Conservation (phyloP, 257 asterid species). For the Avicennia marina region DNA sequence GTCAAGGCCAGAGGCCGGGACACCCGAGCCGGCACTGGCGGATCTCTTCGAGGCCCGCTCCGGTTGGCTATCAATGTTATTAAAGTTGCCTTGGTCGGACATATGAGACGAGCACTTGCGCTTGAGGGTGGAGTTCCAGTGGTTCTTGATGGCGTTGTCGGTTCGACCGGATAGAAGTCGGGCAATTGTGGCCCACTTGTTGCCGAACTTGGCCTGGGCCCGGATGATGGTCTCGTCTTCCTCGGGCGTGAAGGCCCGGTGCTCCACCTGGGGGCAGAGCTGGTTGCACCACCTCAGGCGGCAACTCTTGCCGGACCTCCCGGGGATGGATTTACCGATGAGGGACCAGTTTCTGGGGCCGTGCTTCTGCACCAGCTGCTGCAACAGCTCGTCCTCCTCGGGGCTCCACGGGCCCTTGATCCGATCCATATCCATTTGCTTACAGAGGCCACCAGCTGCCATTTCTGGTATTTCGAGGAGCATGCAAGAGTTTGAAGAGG, state of each 20-base stretch:
- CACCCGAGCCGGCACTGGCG: constrained; percentile 68
- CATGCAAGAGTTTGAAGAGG: no score
- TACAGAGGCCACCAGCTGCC: background rate
- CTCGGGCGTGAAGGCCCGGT: constrained; percentile 71
- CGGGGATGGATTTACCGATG: constrained; percentile 74
- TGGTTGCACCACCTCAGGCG: constrained; percentile 96
- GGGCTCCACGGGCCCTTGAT: no score
- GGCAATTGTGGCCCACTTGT: constrained; percentile 97
- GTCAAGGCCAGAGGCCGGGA: constrained; percentile 34
- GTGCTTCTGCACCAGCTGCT: constrained; percentile 66
- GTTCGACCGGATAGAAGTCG: constrained; percentile 85
- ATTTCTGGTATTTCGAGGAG: no score
- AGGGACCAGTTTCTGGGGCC: constrained; percentile 90
- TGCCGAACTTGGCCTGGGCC: constrained; percentile 86
- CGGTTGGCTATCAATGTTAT: constrained; percentile 12
- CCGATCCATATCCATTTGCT: constrained; percentile 62
- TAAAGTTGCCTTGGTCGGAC: constrained; percentile 34
- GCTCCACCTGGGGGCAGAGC: constrained; percentile 92
- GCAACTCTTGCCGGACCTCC: constrained; percentile 88
- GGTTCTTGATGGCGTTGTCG: constrained; percentile 92
- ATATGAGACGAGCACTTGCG: constrained; percentile 63
- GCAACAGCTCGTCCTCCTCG: constrained; percentile 72
- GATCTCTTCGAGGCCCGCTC: constrained; percentile 68
- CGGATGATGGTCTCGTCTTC: constrained; percentile 79
- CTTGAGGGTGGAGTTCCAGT: constrained; percentile 91